Conservation (phyloP, 306 rosid species). For the Rosa persica region DNA sequence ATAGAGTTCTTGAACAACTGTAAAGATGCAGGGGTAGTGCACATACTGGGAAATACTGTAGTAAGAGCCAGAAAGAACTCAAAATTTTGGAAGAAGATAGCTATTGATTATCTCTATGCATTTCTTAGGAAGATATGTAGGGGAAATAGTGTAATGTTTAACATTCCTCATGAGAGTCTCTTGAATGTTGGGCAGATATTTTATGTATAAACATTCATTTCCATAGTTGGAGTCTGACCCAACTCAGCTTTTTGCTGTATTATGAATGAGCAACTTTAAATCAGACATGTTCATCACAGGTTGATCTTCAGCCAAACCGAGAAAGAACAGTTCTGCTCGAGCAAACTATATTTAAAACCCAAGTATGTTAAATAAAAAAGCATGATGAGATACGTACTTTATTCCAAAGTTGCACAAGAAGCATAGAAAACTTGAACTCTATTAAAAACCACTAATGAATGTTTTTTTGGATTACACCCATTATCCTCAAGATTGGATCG, state of each 20-base stretch:
- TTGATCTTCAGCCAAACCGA: not conserved
- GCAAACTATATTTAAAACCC: too few species aligned
- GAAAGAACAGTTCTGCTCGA: too few species aligned
- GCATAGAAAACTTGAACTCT: too few species aligned
- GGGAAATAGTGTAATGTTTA: constrained; percentile 86
- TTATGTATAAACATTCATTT: constrained; percentile 50
- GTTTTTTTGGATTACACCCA: too few species aligned
- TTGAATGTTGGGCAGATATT: constrained; percentile 90
- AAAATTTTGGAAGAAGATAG: constrained; percentile 74
- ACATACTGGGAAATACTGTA: constrained; percentile 86
- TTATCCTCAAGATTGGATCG: too few species aligned
- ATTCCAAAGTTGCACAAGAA: too few species aligned
- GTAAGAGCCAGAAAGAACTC: constrained; percentile 83
- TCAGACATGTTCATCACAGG: not conserved
- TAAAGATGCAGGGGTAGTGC: constrained; percentile 95
- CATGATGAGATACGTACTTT: not conserved
- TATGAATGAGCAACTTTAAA: not conserved
- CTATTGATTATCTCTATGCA: constrained; percentile 83
- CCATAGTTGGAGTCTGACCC: not conserved
- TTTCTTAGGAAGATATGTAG: constrained; percentile 93
- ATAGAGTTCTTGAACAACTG: constrained; percentile 72
- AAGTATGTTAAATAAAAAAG: too few species aligned
- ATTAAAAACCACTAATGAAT: too few species aligned
- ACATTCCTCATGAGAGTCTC: constrained; percentile 94
- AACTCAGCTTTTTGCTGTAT: not conserved